These are phyloP conservation scores for Crucibulum laeve DNA, from an alignment of 768 basidiomycete species.

Conservation along the genomic window DNA sequence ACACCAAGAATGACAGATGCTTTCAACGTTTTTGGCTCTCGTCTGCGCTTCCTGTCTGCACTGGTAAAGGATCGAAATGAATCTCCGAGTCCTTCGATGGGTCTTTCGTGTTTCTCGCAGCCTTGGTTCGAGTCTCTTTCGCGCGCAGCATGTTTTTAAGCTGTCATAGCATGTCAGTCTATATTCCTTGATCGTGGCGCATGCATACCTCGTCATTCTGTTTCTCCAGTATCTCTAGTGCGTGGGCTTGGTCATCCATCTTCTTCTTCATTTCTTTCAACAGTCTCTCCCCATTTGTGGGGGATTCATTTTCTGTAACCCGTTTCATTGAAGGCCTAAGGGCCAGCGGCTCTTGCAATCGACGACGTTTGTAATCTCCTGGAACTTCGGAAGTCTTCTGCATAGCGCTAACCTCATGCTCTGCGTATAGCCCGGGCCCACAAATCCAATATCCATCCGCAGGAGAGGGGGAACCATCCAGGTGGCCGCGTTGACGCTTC, in stretches of 20 bases:
- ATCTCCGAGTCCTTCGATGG: too few relatives aligned
- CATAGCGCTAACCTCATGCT: too few relatives aligned
- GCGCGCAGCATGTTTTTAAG: not conserved
- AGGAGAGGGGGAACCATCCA: conserved; percentile 1
- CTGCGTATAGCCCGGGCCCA: too few relatives aligned
- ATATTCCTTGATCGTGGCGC: not conserved
- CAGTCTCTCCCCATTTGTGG: conserved; percentile 10
- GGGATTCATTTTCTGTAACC: not conserved
- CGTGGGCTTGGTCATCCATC: conserved; percentile 43
- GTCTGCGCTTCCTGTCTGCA: too few relatives aligned
- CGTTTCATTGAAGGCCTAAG: not conserved
- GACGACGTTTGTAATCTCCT: conserved; percentile 22
- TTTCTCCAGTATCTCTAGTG: conserved; percentile 35
- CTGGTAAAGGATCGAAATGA: too few relatives aligned
- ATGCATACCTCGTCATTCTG: conserved; percentile 42
- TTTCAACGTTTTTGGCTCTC: too few relatives aligned
- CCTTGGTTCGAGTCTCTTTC: too few relatives aligned
- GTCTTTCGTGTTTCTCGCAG: too few relatives aligned
- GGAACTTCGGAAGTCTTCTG: not conserved
- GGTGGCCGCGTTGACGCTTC: conserved; percentile 1
- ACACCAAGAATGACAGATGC: too few relatives aligned
- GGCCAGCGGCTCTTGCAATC: conserved; percentile 7
- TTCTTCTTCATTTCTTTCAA: conserved; percentile 43
- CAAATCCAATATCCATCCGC: too few relatives aligned
- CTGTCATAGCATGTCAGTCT: not conserved